Evolutionary conservation across 2,329 filamentous ascomycete species (phyloP).

Genomic region (Trichoderma gracile): DNA sequence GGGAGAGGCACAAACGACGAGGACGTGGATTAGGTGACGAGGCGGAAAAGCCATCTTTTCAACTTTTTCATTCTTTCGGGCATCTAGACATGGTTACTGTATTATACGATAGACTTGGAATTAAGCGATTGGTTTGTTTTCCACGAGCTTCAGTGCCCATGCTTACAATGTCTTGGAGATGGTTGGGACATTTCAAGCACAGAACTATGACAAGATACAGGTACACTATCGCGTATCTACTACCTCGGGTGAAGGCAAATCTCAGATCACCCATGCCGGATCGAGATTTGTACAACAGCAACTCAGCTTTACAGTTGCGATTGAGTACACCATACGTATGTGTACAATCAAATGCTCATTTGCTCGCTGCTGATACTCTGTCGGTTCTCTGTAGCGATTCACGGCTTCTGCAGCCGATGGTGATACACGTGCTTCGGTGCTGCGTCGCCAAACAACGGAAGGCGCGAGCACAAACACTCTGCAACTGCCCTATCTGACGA

Average conservation of each 20-base stretch:
- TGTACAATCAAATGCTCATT: background rate
- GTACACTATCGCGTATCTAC: too few relatives aligned
- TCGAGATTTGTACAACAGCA: too few relatives aligned
- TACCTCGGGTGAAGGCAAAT: too few relatives aligned
- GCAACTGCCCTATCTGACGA: background rate
- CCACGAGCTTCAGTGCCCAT: background rate
- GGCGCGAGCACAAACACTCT: constrained; percentile 6
- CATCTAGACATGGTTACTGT: background rate
- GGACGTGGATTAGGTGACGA: constrained; percentile 45
- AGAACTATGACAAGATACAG: too few relatives aligned
- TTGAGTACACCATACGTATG: background rate
- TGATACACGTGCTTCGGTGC: constrained; percentile 1
- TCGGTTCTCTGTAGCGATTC: background rate
- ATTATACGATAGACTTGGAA: background rate
- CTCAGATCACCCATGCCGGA: too few relatives aligned
- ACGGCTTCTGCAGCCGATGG: constrained; percentile 4
- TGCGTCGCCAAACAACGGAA: constrained; percentile 22
- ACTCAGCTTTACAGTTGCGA: too few relatives aligned
- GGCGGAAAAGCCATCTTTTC: background rate
- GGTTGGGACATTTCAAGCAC: too few relatives aligned
- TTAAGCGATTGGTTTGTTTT: background rate
- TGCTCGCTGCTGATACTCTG: background rate
- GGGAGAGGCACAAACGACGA: constrained; percentile 40
- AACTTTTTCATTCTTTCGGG: background rate
- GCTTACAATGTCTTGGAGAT: background rate